These are phyloP conservation scores for Guyanaporus albipodus DNA, from an alignment of 768 basidiomycete genomes.

Conservation along the genomic window DNA sequence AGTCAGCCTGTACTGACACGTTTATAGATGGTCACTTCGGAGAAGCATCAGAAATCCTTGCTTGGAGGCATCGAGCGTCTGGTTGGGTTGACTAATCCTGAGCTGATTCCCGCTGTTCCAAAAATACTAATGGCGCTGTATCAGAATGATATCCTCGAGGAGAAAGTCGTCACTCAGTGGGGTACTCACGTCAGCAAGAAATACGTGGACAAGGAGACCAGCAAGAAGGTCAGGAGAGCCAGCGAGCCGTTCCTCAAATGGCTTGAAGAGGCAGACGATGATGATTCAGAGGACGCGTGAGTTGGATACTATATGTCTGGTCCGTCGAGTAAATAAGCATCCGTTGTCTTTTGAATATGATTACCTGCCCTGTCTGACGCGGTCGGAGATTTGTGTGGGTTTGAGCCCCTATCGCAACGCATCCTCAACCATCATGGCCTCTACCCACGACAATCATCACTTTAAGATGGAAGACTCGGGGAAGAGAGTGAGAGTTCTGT, in stretches of 20 bases:
- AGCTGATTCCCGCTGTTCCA: slow-evolving; percentile 67
- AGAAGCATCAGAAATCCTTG: slow-evolving; percentile 94
- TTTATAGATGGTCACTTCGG: slow-evolving; percentile 75
- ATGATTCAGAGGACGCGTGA: slow-evolving; percentile 42
- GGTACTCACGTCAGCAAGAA: slow-evolving; percentile 96
- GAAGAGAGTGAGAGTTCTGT: slow-evolving; percentile 54
- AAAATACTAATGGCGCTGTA: slow-evolving; percentile 95
- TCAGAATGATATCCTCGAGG: slow-evolving; percentile 88
- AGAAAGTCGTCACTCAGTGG: slow-evolving; percentile 88
- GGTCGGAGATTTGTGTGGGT: too few species aligned
- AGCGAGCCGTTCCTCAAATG: slow-evolving; percentile 96
- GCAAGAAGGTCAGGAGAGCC: slow-evolving; percentile 94
- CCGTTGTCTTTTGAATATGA: slow-evolving; percentile 9
- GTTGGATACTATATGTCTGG: background rate
- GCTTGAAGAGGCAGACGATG: slow-evolving; percentile 80
- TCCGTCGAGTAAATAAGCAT: background rate
- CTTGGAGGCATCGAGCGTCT: slow-evolving; percentile 90
- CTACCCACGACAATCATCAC: slow-evolving; percentile 23
- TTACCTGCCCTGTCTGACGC: background rate
- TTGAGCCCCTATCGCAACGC: background rate
- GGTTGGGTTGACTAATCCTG: slow-evolving; percentile 71
- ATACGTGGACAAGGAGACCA: slow-evolving; percentile 90
- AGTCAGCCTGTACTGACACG: slow-evolving; percentile 2
- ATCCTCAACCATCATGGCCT: slow-evolving; percentile 12
- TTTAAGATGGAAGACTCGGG: slow-evolving; percentile 45